Percentiles rank a stretch among this genome's conserved stretches.
Evolutionary conservation across 1,139 yeast genomes (phyloP).

Genomic region (Kurtzmaniella quercitrusa): DNA sequence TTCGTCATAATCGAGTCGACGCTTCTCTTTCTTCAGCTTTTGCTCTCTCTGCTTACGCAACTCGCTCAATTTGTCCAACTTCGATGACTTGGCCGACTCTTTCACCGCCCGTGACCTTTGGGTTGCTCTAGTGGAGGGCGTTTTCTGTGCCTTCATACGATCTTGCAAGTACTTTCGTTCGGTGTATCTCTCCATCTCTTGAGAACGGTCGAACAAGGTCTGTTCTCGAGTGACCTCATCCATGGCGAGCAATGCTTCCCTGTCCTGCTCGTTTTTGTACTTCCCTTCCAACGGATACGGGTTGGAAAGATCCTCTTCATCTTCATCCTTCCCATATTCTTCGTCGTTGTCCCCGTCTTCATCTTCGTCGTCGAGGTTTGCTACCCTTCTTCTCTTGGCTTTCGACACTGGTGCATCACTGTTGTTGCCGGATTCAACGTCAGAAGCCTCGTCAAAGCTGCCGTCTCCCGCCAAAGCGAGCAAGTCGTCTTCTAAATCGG

Average conservation of each 20-base stretch:
- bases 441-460: slow-evolving; percentile 6
- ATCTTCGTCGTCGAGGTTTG: slow-evolving; percentile 37
- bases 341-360: slow-evolving; percentile 26
- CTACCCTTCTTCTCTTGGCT: slow-evolving; percentile 20
- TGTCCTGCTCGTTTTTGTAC: slow-evolving; percentile 78
- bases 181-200: slow-evolving; percentile 81
- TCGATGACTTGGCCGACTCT: slow-evolving; percentile 22
- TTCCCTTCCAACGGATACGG: slow-evolving; percentile 96
- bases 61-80: slow-evolving; percentile 65
- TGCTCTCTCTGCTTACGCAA: slow-evolving; percentile 81
- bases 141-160: slow-evolving; percentile 56
- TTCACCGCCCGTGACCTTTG: slow-evolving; percentile 26
- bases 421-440: slow-evolving; percentile 4
- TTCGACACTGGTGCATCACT: slow-evolving; percentile 6
- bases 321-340: slow-evolving; percentile 21
- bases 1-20: slow-evolving; percentile 23
- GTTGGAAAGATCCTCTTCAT: slow-evolving; percentile 38
- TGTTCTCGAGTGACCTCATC: slow-evolving; percentile 93
- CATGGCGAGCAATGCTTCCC: slow-evolving; percentile 60
- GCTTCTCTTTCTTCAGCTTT: slow-evolving; percentile 38
- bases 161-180: slow-evolving; percentile 80
- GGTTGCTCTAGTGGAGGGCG: slow-evolving; percentile 23
- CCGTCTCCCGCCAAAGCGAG: slow-evolving; percentile 9
- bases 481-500: slow-evolving; percentile 10
- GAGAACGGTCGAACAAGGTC: slow-evolving; percentile 85